Base-by-base conservation (phyloP, 148 eudicot genomes). In the Nepenthes gracilis region DNA sequence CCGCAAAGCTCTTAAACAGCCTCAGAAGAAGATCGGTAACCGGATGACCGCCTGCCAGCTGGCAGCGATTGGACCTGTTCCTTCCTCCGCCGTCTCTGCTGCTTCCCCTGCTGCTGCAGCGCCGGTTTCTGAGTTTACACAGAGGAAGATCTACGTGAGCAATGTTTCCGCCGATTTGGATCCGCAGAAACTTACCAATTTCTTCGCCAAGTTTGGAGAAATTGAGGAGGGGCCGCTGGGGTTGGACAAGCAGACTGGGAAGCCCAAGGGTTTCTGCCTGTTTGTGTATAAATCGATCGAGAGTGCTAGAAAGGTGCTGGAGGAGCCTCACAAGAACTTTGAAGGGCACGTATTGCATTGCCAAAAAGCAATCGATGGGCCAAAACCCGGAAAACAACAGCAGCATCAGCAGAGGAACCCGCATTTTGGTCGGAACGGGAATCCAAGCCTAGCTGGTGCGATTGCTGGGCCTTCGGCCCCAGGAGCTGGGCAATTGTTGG, bases 211-310 rank as follows among this genome's bases (percentile, higher is more conserved):
- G 75, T 93, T 40, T 70, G 99, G 99, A 33, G 99, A 93, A 74
- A 84, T 93, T 61, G 99, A 93, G 70, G 99, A 93, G 1, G 99
- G 99, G 12, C 99, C 99, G 0, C 57, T 93, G 40, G 99, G 99
- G 15, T 69, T 93, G 13, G 99, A 93, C 62, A 89, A 86, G 79
- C 74, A 62, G 9, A 86, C 92, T 1, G 97, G 97, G 64, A 93
- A 75, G 70, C 87, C 88, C 0, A 93, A 80, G n/a, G 99, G 99
- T 64, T 93, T 93, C 54, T 83, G 89, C 38, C 57, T 93, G 53
- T 93, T 89, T 67, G 99, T 93, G 14, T 93, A 88, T 51, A 86
- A 75, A 78, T 67, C 64, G 2, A 61, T 78, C 0, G 97, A 86
- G 63, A 72, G 95, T 52, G 92, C 97, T 0, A 77, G 58, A 70